Evolutionary conservation across 225 moss, liverwort and hornwort genomes (phyloP), one percentile per base, ranked within the genome.

Genomic region (Physcomitrellopsis africana): DNA sequence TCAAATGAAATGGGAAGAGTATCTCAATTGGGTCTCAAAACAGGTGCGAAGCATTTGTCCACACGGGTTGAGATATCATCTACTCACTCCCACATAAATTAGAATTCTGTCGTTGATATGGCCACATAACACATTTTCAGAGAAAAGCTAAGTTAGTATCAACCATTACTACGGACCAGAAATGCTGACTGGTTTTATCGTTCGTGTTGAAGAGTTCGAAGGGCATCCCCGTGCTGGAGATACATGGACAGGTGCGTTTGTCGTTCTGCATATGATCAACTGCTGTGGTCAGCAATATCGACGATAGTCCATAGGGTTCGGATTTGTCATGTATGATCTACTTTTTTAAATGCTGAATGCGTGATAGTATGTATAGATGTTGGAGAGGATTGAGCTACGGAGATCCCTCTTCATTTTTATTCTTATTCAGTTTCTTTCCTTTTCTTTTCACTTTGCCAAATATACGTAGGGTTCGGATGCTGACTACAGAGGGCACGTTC

Each of bases 11-110:
- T 99, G 97, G 97, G 95, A 99, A 74, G 93, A 93, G 81, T 94
- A 99, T 55, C 91, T 95, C 41, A 93, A 99, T 72, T 99, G 97
- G 97, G 97, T 99, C 44, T 89, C 93, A 46, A 86, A 82, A 68
- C 93, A 97, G 94, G 96, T 97, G 60, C 41, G 63, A 45, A 65
- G 7, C 48, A 46, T 23, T n/a, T 45, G 43, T 48, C 54, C 47
- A 27, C 43, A 60, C 14, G 6, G 9, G 16, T 64, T 18, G 73
- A 71, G 64, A 24, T 7, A 37, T 45, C 19, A 68, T 58, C 22
- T 63, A 29, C 46, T 64, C 16, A 20, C 26, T 67, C 52, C 29
- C 51, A 72, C 26, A 19, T 22, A 37, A 69, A 51, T 68, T 27
- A 57, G 63, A 69, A 19, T 51, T 63, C 3, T 72, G 62, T 53